Evolutionary conservation across 2,329 filamentous ascomycete genomes (phyloP).

Genomic region (Aotearoamyces nothofagi): DNA sequence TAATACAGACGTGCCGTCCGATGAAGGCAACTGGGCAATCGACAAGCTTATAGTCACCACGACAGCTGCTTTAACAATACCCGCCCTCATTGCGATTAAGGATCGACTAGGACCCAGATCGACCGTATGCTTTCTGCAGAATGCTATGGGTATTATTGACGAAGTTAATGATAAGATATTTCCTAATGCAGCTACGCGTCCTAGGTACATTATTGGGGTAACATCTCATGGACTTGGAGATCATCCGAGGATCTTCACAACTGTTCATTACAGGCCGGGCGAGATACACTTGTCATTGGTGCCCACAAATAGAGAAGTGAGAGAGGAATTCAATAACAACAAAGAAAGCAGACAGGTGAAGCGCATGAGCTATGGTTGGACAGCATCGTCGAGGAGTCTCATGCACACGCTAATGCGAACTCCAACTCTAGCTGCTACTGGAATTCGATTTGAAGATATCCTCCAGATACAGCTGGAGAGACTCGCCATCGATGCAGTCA

Average conservation of each 20-base stretch:
- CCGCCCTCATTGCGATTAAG: conserved; percentile 41
- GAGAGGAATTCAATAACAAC: too few relatives aligned
- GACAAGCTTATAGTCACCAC: conserved; percentile 57
- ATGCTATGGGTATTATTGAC: conserved; percentile 72
- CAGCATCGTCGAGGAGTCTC: conserved; percentile 37
- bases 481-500: conserved; percentile 57
- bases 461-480: conserved; percentile 64
- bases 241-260: conserved; percentile 23
- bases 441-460: conserved; percentile 43
- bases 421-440: conserved; percentile 43
- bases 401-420: conserved; percentile 47
- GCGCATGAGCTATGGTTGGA: conserved; percentile 20
- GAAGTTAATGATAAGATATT: conserved; percentile 60
- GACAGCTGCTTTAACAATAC: conserved; percentile 39
- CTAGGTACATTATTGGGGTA: conserved; percentile 48
- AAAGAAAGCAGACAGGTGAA: conserved; percentile 2
- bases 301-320: conserved; percentile 1
- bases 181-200: conserved; percentile 44
- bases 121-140: conserved; percentile 62
- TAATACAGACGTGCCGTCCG: conserved; percentile 14
- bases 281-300: conserved; percentile 21
- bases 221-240: conserved; percentile 23
- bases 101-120: conserved; percentile 53
- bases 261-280: conserved; percentile 22
- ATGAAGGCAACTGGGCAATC: conserved; percentile 36